A percentile compares a stretch with the other conserved stretches of the same genome.
These are phyloP conservation scores for Gymnopilus dilepis DNA, from an alignment of 768 basidiomycete genomes.

Conservation along the genomic window DNA sequence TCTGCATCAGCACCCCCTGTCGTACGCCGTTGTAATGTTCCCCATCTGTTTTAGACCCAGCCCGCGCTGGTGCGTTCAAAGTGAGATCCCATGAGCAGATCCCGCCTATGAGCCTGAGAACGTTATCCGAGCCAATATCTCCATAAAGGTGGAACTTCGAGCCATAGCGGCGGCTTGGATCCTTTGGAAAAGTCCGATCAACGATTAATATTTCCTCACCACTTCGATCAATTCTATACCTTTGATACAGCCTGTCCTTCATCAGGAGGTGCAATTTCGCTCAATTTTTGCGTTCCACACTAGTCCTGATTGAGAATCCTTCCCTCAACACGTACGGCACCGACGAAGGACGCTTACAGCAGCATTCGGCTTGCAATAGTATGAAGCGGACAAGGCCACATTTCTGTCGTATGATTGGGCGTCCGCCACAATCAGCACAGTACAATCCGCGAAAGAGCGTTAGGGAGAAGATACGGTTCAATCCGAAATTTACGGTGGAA, in stretches of 20 bases:
- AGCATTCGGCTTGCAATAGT: not conserved
- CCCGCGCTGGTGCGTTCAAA: constrained; percentile 1
- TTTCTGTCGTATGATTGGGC: not conserved
- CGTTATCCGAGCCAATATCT: constrained; percentile 11
- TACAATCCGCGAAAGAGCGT: not conserved
- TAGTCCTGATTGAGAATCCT: constrained; percentile 7
- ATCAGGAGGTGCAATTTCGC: constrained; percentile 15
- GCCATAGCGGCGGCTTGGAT: constrained; percentile 13
- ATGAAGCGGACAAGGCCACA: not conserved
- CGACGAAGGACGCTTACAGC: constrained; percentile 8
- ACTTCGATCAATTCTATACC: constrained; percentile 23
- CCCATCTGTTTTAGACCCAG: constrained; percentile 28
- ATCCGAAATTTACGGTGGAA: constrained; percentile 14
- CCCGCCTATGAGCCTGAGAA: constrained; percentile 8
- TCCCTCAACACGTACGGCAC: constrained; percentile 15
- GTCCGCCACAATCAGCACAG: not conserved
- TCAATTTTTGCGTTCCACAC: constrained; percentile 8
- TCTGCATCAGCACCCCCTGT: constrained; percentile 17
- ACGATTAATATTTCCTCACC: constrained; percentile 8
- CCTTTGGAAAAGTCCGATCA: constrained; percentile 28
- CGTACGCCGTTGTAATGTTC: constrained; percentile 18
- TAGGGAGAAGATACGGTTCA: no score
- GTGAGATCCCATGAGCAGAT: constrained; percentile 14
- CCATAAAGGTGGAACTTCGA: constrained; percentile 22
- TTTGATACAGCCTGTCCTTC: constrained; percentile 11